Conservation (phyloP, 139 green algal genomes). For the Yamagishiella unicocca region DNA sequence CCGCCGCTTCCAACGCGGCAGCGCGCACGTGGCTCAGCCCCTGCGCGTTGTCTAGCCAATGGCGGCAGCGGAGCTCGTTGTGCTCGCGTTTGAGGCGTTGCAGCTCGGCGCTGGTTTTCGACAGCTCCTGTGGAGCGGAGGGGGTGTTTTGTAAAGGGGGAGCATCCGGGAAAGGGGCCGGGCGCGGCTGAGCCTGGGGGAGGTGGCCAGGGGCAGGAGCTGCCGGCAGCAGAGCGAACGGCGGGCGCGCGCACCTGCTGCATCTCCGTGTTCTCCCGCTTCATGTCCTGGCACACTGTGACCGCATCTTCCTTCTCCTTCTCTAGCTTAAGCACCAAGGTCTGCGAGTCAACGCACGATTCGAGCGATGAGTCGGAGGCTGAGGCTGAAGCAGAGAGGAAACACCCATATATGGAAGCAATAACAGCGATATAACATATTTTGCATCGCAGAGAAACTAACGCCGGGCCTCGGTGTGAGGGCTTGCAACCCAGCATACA, state of each 20-base stretch:
- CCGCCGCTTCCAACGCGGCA: slow-evolving; percentile 2
- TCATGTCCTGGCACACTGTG: slow-evolving; percentile 30
- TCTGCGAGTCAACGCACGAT: slow-evolving; percentile 39
- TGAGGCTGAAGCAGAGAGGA: no score
- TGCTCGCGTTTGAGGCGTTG: slow-evolving; percentile 37
- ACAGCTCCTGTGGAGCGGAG: slow-evolving; percentile 40
- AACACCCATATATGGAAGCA: no score
- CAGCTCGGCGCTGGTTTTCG: slow-evolving; percentile 40
- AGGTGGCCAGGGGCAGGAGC: no score
- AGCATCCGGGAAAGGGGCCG: no score
- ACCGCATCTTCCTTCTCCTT: slow-evolving; percentile 62
- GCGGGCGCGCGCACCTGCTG: slow-evolving; percentile 49
- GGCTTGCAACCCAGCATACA: neutral
- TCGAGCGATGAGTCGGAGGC: no score
- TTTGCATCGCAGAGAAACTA: no score
- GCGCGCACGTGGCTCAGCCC: slow-evolving; percentile 51
- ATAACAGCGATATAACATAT: no score
- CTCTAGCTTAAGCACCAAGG: slow-evolving; percentile 57
- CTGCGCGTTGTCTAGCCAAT: slow-evolving; percentile 56
- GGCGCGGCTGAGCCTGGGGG: no score
- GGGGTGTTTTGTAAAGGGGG: no score
- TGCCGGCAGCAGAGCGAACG: no score
- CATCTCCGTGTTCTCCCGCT: slow-evolving; percentile 46
- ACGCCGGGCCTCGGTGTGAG: no score
- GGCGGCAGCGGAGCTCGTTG: slow-evolving; percentile 43